These are phyloP conservation scores for Lyophyllum decastes DNA, from an alignment of 768 basidiomycete species.

Conservation along the genomic window DNA sequence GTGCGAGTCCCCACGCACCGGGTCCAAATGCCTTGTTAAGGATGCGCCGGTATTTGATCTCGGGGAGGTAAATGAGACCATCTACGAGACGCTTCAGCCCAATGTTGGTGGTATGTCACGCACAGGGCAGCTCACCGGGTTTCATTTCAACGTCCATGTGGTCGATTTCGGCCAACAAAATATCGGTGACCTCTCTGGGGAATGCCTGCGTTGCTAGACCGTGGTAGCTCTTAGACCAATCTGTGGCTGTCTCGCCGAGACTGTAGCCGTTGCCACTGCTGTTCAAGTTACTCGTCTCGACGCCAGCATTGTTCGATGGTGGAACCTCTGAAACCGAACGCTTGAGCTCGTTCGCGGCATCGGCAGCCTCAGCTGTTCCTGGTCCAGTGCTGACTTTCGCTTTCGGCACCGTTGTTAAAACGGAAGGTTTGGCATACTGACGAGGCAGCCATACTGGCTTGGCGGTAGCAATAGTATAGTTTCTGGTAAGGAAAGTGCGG, in stretches of 20 bases:
- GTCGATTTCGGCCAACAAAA: constrained; percentile 74
- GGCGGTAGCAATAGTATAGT: not conserved
- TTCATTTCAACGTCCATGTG: constrained; percentile 89
- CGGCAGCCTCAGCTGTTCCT: not conserved
- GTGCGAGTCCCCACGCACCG: constrained; percentile 96
- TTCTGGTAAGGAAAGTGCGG: constrained; percentile 2
- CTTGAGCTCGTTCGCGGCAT: constrained; percentile 10
- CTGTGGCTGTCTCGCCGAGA: constrained; percentile 36
- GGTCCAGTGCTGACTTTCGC: constrained; percentile 16
- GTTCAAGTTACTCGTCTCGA: not conserved
- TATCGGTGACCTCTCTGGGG: constrained; percentile 67
- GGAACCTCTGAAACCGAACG: constrained; percentile 8
- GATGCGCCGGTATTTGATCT: constrained; percentile 93
- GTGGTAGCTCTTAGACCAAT: constrained; percentile 89
- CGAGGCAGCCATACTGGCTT: constrained; percentile 11
- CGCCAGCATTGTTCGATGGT: not conserved
- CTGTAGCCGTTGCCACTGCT: not conserved
- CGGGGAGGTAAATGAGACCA: constrained; percentile 91
- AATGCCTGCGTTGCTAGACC: constrained; percentile 83
- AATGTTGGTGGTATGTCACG: not conserved
- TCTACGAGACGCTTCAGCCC: constrained; percentile 45
- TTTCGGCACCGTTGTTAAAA: not conserved
- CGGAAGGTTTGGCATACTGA: not conserved
- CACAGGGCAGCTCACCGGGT: constrained; percentile 61
- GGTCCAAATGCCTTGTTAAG: constrained; percentile 95